These are phyloP conservation scores for Umbelopsis vinacea DNA, from an alignment of 192 early-diverging fungal genomes.

Conservation along the genomic window DNA sequence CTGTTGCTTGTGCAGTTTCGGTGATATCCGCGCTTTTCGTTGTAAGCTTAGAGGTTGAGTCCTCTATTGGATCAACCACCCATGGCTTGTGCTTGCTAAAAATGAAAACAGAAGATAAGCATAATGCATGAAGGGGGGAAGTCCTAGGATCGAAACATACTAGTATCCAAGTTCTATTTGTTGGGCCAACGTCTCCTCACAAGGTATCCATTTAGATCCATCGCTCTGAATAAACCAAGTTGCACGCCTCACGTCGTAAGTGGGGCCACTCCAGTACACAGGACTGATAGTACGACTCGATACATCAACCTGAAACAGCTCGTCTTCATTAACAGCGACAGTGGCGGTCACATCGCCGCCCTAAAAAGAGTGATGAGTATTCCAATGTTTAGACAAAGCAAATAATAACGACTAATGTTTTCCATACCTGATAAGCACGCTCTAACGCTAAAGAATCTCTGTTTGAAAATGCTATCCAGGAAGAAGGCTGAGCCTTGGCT, in stretches of 20 bases:
- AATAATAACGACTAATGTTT: neutral
- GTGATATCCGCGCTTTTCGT: conserved; percentile 8
- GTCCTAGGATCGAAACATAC: conserved; percentile 32
- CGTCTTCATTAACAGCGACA: conserved; percentile 77
- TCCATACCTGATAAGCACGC: conserved; percentile 49
- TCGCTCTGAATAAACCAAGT: conserved; percentile 81
- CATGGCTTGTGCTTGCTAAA: conserved; percentile 42
- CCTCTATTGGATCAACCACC: conserved; percentile 4
- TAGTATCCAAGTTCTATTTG: conserved; percentile 85
- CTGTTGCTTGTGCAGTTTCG: neutral
- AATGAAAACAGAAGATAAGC: neutral
- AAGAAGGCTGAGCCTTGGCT: conserved; percentile 41
- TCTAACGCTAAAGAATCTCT: conserved; percentile 63
- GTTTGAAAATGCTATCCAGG: conserved; percentile 59
- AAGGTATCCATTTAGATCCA: conserved; percentile 70
- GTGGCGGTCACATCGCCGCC: conserved; percentile 40
- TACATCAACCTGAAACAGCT: conserved; percentile 82
- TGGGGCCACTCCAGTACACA: conserved; percentile 81
- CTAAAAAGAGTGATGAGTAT: conserved; percentile 20
- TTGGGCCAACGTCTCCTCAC: conserved; percentile 78
- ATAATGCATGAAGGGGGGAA: neutral
- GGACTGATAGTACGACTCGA: conserved; percentile 67
- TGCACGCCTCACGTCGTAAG: conserved; percentile 78
- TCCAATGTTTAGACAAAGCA: neutral
- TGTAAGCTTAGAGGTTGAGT: conserved; percentile 1